Base-by-base conservation (phyloP, 495 filamentous ascomycete genomes). In the Aspergillus carlsbadensis region DNA sequence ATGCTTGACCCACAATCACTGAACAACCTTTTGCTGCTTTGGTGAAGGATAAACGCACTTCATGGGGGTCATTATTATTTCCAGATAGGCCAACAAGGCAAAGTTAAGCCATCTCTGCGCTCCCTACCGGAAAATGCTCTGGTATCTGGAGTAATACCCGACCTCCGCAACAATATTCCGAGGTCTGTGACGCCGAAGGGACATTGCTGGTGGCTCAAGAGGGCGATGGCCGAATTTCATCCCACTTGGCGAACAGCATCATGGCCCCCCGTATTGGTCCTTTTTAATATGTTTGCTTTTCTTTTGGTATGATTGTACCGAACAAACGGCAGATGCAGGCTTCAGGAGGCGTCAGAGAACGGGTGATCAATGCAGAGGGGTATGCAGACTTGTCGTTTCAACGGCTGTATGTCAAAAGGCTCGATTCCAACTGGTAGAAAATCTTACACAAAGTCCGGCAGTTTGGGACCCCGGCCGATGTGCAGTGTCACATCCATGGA, bases 281-380 rank as follows among this genome's bases (percentile, higher is more conserved):
- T 34, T 18, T 55, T 10, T 22, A 29, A 3, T 36, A 21, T 20
- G 18, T 29, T 15, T 36, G 22, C 34, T 40, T 21, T 43, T 21
- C 8, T 3, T 22, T 22, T 43, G 7, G 17, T 33, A 39, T 29
- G 8, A 42, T 50, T 31, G 33, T 31, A 35, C 33, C 34, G 34
- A 42, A n/a, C 33, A 14, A n/a, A 47, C n/a, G 24, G 33, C 34
- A 41, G 47, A 47, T 53, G 59, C 52, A 57, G 61, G 42, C 53
- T 53, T 57, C 22, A 54, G 18, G 34, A 47, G 20, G 52, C 40
- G 36, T 15, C 51, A 41, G 52, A 60, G 61, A 64, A 64, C 57
- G 6, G 61, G 51, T 64, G 61, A 64, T 64, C 61, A 45, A 64
- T 64, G 61, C 61, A 59, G 57, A 40, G 44, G 54, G 24, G 21